A percentile compares a stretch with the other conserved stretches of the same genome.
Evolutionary conservation across 2,329 filamentous ascomycete genomes (phyloP).

Genomic region (Neoarthrinium moseri): DNA sequence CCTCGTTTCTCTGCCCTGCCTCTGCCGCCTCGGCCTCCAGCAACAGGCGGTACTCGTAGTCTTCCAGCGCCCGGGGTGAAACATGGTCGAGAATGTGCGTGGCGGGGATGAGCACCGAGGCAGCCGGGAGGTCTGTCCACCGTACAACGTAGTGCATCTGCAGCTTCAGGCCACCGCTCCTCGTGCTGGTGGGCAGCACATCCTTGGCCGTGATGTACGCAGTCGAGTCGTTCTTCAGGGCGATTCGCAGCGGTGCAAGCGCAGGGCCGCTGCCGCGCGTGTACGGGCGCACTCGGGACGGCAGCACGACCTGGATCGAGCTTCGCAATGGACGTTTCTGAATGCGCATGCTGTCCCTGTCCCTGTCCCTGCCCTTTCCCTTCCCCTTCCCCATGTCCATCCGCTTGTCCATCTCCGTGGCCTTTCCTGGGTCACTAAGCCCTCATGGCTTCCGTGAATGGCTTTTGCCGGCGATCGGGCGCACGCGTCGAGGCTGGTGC

Average conservation of each 20-base stretch:
- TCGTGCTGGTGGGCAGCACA: slow-evolving; percentile 36
- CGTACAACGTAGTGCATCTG: slow-evolving; percentile 54
- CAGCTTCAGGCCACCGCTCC: slow-evolving; percentile 28
- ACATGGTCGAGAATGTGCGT: slow-evolving; percentile 56
- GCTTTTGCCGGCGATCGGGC: no score
- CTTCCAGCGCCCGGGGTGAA: slow-evolving; percentile 53
- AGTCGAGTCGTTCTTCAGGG: slow-evolving; percentile 47
- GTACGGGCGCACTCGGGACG: slow-evolving; percentile 34
- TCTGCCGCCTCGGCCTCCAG: slow-evolving; percentile 41
- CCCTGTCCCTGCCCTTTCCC: neutral
- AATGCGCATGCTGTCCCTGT: neutral
- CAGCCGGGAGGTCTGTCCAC: slow-evolving; percentile 52
- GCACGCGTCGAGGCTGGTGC: no score
- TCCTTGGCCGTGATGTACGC: slow-evolving; percentile 58
- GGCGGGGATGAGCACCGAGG: slow-evolving; percentile 43
- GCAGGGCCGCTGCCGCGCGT: slow-evolving; percentile 46
- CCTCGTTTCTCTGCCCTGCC: slow-evolving; percentile 22
- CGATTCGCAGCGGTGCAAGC: slow-evolving; percentile 44
- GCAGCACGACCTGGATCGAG: slow-evolving; percentile 29
- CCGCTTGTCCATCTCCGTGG: neutral
- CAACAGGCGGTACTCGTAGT: slow-evolving; percentile 51
- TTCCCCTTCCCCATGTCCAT: neutral
- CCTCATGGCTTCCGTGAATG: no score
- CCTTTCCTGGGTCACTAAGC: no score
- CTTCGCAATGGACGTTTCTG: neutral